A percentile compares a stretch with the other conserved stretches of the same genome.
phyloP scores from a whole-genome alignment of 2,329 filamentous ascomycete genomes.

The Talaromyces sp. region DNA sequence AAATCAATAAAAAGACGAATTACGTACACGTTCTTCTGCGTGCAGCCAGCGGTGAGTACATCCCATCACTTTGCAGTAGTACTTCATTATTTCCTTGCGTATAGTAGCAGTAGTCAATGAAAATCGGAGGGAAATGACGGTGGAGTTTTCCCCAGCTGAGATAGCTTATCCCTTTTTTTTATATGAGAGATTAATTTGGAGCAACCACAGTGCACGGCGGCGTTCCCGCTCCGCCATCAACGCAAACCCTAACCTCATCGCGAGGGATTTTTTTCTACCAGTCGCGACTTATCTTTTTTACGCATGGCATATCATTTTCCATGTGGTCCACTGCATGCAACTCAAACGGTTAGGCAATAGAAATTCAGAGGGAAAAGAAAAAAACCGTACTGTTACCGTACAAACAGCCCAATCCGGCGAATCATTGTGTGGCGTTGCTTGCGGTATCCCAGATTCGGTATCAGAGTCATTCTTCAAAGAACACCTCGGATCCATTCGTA shows the following conservation, averaged over 20 bases:
- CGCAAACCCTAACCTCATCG: neutral
- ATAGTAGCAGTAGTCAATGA: neutral
- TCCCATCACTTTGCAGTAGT: neutral
- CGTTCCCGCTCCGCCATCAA: neutral
- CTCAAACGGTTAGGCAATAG: neutral
- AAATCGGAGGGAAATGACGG: neutral
- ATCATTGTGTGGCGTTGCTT: conserved; percentile 5
- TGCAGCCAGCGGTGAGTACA: neutral
- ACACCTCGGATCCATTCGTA: neutral
- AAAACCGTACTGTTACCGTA: neutral
- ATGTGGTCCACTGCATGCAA: conserved; percentile 7
- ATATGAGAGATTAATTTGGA: conserved; percentile 19
- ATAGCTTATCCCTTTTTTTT: neutral
- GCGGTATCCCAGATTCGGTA: neutral
- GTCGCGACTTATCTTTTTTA: neutral
- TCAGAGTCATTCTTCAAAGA: neutral
- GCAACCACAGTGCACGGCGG: conserved; percentile 9
- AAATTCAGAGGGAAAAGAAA: neutral
- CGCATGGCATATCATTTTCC: conserved; percentile 2
- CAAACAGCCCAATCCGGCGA: neutral
- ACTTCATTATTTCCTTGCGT: neutral
- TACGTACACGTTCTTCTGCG: neutral
- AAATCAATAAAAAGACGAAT: neutral
- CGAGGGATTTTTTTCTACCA: conserved; percentile 17
- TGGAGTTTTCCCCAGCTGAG: neutral